Evolutionary conservation across 805 yeast species (phyloP).

Genomic region (Hanseniaspora valbyensis): DNA sequence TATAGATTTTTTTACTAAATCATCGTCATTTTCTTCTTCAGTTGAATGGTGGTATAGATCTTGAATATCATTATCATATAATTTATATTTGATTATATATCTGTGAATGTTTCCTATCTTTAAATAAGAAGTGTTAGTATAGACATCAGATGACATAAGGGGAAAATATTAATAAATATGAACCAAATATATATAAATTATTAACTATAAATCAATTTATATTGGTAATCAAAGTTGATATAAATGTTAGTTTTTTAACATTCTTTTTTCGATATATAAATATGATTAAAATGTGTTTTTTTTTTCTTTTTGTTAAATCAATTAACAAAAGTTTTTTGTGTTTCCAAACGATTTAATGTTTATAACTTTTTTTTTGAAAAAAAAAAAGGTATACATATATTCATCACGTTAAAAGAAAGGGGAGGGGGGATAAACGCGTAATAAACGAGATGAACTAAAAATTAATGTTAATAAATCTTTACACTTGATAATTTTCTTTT

Average conservation of each 20-base stretch:
- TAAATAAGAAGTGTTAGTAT: conserved; percentile 40
- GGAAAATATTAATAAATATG: neutral
- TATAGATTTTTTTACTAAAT: too few species aligned
- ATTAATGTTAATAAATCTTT: too few species aligned
- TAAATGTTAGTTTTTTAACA: too few species aligned
- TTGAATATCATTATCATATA: conserved; percentile 24
- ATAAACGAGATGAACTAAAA: too few species aligned
- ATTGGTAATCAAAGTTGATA: too few species aligned
- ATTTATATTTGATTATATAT: conserved; percentile 41
- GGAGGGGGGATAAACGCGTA: too few species aligned
- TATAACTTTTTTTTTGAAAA: too few species aligned
- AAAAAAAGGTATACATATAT: neutral
- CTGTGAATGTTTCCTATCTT: conserved; percentile 53
- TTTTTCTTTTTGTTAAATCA: neutral
- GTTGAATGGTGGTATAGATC: conserved; percentile 23
- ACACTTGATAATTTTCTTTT: neutral
- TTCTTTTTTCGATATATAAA: too few species aligned
- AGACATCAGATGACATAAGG: conserved; percentile 16
- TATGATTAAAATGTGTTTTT: neutral
- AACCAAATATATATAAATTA: too few species aligned
- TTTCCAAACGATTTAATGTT: too few species aligned
- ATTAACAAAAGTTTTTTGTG: too few species aligned
- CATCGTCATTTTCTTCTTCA: conserved; percentile 25
- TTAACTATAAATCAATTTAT: neutral
- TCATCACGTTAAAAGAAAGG: too few species aligned